Evolutionary conservation across 78 protist genomes (phyloP), one percentile per base, ranked within the genome.

Genomic region (Polysphondylium violaceum): DNA sequence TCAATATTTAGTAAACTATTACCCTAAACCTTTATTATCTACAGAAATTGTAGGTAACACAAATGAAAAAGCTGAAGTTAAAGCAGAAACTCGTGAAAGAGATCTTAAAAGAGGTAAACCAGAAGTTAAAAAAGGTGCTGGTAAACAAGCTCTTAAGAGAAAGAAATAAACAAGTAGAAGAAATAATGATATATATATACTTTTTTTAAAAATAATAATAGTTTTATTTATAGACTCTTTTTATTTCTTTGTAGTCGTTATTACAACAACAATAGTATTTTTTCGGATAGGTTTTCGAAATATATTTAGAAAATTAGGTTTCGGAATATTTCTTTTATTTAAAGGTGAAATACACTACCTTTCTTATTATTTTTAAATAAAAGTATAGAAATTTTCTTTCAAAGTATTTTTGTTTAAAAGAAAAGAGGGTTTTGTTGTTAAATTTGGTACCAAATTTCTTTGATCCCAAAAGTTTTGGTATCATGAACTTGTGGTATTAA

Each of bases 11-110:
- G 51, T 31, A 19, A 29, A 68, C 27, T 81, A 81, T 73, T 81
- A 81, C 41, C 76, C 89, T 56, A 56, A 36, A 61, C 74, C 43
- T 12, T 7, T 33, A 6, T 25, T 81, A 33, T 68, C 89, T 68
- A 38, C 63, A 35, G 72, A 81, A 25, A 51, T 81, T 65, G 38
- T 81, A 25, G 89, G 89, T 68, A 81, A 81, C 47, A 68, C 51
- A 36, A 51, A 81, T 53, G 89, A 81, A 6, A 81, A 81, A 41
- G 71, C 56, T 25, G 55, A 19, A 27, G 21, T 19, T 40, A 81
- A 81, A 43, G 89, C 61, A 8, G 89, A 81, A 25, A 72, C 68
- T 81, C 63, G 53, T 41, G 68, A 47, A 14, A 81, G 89, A 81
- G 65, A 73, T 68, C 51, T 36, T 40, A 47, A 40, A 31, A 81